Conservation (phyloP, 176 grass and related monocot genomes). For the Avena atlantica region DNA sequence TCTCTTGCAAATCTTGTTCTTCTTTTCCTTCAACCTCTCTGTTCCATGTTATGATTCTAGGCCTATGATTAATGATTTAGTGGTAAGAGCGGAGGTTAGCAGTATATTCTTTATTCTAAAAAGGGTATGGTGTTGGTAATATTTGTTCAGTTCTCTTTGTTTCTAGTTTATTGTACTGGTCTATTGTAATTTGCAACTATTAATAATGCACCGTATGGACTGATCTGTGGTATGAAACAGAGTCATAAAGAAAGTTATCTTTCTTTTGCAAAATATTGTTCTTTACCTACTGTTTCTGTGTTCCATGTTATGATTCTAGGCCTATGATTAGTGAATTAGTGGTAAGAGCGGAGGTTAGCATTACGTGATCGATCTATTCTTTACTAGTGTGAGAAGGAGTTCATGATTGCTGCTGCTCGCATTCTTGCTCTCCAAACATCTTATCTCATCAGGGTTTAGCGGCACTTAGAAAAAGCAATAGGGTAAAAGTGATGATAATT, state of each 20-base stretch:
- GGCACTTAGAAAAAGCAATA: neutral
- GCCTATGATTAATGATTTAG: constrained; percentile 4
- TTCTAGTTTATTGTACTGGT: constrained; percentile 8
- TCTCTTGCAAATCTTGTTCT: constrained; percentile 3
- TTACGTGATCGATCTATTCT: neutral
- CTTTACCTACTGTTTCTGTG: neutral
- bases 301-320: neutral
- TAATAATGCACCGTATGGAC: constrained; percentile 5
- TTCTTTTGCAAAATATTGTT: constrained; percentile 23
- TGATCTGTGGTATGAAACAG: constrained; percentile 21
- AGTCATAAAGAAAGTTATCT: constrained; percentile 15
- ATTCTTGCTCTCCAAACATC: neutral
- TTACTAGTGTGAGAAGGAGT: constrained; percentile 14
- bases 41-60: neutral
- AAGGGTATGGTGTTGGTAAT: constrained; percentile 35
- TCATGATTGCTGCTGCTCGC: neutral
- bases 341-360: constrained; percentile 3
- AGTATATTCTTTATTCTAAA: neutral
- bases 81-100: neutral
- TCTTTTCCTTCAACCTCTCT: neutral
- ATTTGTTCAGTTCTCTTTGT: constrained; percentile 7
- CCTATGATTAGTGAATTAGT: neutral
- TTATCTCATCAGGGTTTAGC: neutral
- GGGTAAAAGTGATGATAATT: neutral
- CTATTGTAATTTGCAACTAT: constrained; percentile 45